Conservation (phyloP, 805 yeast species). For the Nakazawaea molendinolei region DNA sequence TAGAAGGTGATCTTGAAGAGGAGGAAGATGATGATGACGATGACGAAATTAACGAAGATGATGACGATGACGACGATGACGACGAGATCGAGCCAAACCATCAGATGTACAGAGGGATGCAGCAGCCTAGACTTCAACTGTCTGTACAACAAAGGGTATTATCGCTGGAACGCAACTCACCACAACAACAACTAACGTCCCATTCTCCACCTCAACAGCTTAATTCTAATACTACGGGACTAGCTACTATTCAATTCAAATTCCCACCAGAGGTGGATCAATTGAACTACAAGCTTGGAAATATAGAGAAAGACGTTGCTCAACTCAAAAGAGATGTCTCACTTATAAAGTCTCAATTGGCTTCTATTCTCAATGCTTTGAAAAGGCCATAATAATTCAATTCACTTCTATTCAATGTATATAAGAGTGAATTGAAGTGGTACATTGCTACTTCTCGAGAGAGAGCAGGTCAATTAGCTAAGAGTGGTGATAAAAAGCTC, state of each 20-base stretch:
- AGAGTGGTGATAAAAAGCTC: too few relatives aligned
- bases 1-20: not conserved
- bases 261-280: not conserved
- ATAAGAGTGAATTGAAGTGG: too few relatives aligned
- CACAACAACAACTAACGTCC: not conserved
- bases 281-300: not conserved
- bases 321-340: conserved; percentile 1
- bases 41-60: not conserved
- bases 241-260: conserved; percentile 5
- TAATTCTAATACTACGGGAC: conserved; percentile 1
- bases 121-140: too few relatives aligned
- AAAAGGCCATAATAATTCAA: not conserved
- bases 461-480: too few relatives aligned
- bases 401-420: too few relatives aligned
- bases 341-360: conserved; percentile 1
- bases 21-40: conserved; percentile 1
- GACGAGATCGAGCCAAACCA: too few relatives aligned
- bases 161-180: not conserved
- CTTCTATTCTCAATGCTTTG: conserved; percentile 1
- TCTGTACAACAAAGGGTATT: not conserved
- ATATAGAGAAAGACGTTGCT: conserved; percentile 2
- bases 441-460: too few relatives aligned
- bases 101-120: too few relatives aligned
- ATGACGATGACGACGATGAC: too few relatives aligned
- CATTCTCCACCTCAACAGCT: too few relatives aligned